Evolutionary conservation across 176 grass and related monocot species (phyloP), one percentile per base, ranked within the genome.

Genomic region (Cenchrus purpureus): DNA sequence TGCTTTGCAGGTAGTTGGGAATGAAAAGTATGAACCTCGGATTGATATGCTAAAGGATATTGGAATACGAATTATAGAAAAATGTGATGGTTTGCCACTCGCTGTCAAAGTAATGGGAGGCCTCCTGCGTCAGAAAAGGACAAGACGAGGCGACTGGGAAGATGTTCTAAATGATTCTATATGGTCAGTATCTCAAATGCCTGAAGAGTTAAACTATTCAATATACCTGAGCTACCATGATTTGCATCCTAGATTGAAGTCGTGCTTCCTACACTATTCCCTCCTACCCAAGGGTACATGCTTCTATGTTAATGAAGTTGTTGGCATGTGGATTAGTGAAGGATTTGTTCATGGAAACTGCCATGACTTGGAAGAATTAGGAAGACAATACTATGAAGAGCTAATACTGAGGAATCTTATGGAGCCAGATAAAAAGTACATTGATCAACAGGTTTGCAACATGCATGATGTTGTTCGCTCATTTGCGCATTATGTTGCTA

Each of bases 21-120:
- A 34, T 46, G 62, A 53, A 6, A 0, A 11, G 10, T 42, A 82
- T 49, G 87, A 57, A 40, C 3, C 0, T 65, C 19, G 83, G 0
- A 45, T 87, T 54, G 68, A 85, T 3, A 34, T 12, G 25, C 49
- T 92, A 0, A 76, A 65, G 43, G 84, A 63, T 42, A 61, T 87
- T 50, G 89, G 92, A 12, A 0, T 87, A 58, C 0, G 58, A n/a
- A 79, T 94, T 29, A 55, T 89, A 56, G 19, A 0, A 12, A 91
- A 76, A 77, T 91, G 92, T 73, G 89, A n/a, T 19, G 61, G 88
- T 76, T 55, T 91, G 14, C 89, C 86, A 0, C 84, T 89, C 40
- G 89, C 83, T 9, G 1, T 94, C 10, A 89, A 81, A 59, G 68
- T 83, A 29, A 64, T 91, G 22, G 78, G 89, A 8, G 92, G 92